A percentile compares a stretch with the other conserved stretches of the same genome.
Conservation (phyloP, 192 early-diverging fungal species). For the Mortierella hygrophila region DNA sequence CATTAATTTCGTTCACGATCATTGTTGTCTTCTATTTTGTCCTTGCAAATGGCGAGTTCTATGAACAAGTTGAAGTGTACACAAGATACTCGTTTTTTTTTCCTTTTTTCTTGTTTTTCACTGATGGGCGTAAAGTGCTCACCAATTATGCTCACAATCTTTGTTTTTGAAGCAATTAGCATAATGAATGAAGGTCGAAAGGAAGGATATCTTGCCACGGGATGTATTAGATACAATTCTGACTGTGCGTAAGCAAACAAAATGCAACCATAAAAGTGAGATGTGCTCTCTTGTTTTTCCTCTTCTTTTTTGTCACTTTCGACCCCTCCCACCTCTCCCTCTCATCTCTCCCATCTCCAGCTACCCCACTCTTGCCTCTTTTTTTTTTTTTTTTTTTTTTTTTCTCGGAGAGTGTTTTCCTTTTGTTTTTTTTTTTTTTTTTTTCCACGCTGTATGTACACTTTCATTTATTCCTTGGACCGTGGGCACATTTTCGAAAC, state of each 20-base stretch:
- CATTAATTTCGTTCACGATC: not conserved
- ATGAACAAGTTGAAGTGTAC: not conserved
- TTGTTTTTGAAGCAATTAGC: not conserved
- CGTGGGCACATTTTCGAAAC: not conserved
- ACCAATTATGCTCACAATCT: constrained; percentile 1
- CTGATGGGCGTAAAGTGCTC: not conserved
- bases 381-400: not conserved
- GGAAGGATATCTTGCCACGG: not conserved
- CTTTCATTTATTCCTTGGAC: not conserved
- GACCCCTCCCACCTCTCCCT: not conserved
- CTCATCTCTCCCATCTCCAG: not conserved
- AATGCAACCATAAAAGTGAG: not conserved
- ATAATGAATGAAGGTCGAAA: not conserved
- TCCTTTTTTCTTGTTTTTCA: not conserved
- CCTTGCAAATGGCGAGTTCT: not conserved
- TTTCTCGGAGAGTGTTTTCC: too few relatives aligned
- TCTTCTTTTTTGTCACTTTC: constrained; percentile 1
- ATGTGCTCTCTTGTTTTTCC: constrained; percentile 1
- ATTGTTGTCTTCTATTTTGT: not conserved
- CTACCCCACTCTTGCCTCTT: not conserved
- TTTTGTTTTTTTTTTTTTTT: too few relatives aligned
- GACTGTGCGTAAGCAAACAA: not conserved
- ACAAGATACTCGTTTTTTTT: not conserved
- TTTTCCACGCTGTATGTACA: not conserved
- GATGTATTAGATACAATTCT: not conserved